phyloP scores from a whole-genome alignment of 495 filamentous ascomycete species.

The Penicillium atrosanguineum region DNA sequence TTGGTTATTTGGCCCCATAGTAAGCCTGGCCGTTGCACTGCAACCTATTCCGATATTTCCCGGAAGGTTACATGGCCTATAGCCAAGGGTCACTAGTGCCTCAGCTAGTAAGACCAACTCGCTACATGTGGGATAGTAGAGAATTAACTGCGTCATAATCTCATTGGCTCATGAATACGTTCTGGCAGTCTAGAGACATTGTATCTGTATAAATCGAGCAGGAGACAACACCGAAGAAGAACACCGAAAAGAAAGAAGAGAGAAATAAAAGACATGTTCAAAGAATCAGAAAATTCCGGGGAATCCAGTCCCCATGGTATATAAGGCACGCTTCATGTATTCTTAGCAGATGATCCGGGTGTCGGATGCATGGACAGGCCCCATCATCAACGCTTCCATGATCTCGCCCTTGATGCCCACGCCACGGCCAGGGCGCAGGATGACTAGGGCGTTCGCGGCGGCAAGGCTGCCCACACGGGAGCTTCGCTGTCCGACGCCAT shows the following conservation, averaged over 20 bases:
- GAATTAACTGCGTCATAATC: neutral
- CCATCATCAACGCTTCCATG: constrained; percentile 63
- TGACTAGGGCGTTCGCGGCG: constrained; percentile 82
- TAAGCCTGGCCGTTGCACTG: too few species aligned
- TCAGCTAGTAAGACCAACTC: too few species aligned
- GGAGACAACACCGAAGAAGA: neutral
- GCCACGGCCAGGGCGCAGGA: constrained; percentile 60
- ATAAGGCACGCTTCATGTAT: constrained; percentile 8
- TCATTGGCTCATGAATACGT: constrained; percentile 15
- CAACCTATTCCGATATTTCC: too few species aligned
- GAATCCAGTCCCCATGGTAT: constrained; percentile 14
- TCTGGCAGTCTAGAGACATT: constrained; percentile 11
- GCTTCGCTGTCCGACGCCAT: constrained; percentile 67
- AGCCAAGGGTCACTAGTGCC: too few species aligned
- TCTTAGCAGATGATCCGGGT: constrained; percentile 24
- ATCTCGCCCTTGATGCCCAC: constrained; percentile 50
- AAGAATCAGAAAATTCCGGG: constrained; percentile 9
- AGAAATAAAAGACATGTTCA: constrained; percentile 4
- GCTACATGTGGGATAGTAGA: neutral
- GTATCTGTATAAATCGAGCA: constrained; percentile 2
- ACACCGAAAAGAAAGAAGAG: constrained; percentile 5
- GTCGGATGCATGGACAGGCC: constrained; percentile 33
- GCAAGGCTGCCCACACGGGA: constrained; percentile 84
- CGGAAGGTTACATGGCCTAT: too few species aligned
- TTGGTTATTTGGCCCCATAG: too few species aligned